A percentile compares a stretch with the other conserved stretches of the same genome.
Evolutionary conservation across 1,139 yeast genomes (phyloP).

Genomic region (Pneumocystis wakefieldiae): DNA sequence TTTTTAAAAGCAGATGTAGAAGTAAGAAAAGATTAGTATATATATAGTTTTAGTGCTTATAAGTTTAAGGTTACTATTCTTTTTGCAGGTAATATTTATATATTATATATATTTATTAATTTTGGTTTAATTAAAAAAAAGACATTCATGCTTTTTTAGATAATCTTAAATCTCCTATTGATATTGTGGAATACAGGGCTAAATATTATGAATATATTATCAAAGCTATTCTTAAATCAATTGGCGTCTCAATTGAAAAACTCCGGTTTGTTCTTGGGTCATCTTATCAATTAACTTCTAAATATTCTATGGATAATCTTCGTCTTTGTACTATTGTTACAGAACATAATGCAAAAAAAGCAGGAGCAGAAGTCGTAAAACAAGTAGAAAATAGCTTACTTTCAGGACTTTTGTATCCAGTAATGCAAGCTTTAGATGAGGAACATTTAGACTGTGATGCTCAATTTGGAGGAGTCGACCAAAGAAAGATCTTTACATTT

Average conservation of each 20-base stretch:
- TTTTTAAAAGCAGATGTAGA: conserved; percentile 69
- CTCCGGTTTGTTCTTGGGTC: conserved; percentile 76
- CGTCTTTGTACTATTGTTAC: conserved; percentile 67
- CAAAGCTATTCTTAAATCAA: conserved; percentile 68
- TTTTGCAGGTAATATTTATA: conserved; percentile 29
- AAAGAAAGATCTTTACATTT: conserved; percentile 89
- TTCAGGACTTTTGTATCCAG: conserved; percentile 88
- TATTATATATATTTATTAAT: not conserved
- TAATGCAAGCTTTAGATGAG: conserved; percentile 98
- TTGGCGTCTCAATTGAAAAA: conserved; percentile 83
- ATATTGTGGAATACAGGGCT: conserved; percentile 77
- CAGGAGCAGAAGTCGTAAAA: conserved; percentile 98
- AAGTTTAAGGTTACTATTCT: conserved; percentile 68
- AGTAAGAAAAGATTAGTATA: not conserved
- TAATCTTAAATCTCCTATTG: conserved; percentile 96
- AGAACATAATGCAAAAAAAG: conserved; percentile 93
- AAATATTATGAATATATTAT: conserved; percentile 72
- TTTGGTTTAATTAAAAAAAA: conserved; percentile 23
- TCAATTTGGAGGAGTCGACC: conserved; percentile 98
- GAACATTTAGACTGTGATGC: conserved; percentile 78
- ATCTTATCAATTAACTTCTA: conserved; percentile 61
- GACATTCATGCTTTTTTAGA: conserved; percentile 94
- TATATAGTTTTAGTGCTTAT: not conserved
- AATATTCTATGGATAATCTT: conserved; percentile 81
- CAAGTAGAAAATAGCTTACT: conserved; percentile 89